These are phyloP conservation scores for Calonectria henricotiae DNA, from an alignment of 2,329 filamentous ascomycete species.

Conservation along the genomic window DNA sequence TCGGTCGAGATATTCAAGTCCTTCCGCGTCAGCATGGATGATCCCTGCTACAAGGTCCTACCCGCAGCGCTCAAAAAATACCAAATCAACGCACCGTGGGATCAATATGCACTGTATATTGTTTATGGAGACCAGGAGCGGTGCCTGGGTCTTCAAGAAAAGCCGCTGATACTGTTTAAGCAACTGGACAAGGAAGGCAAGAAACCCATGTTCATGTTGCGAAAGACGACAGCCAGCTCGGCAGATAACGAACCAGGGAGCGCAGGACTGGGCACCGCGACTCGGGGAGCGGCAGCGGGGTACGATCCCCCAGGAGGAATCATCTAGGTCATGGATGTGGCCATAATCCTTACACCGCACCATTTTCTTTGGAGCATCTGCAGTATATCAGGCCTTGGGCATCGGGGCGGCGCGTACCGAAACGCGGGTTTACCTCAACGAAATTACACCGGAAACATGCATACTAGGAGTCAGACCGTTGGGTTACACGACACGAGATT, in stretches of 20 bases:
- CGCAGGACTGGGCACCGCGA: slow-evolving; percentile 66
- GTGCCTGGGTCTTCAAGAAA: slow-evolving; percentile 91
- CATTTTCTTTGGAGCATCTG: slow-evolving; percentile 26
- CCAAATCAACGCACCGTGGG: slow-evolving; percentile 98
- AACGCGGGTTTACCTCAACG: slow-evolving; percentile 40
- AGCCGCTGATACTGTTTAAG: slow-evolving; percentile 96
- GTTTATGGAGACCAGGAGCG: slow-evolving; percentile 99
- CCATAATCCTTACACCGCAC: slow-evolving; percentile 28
- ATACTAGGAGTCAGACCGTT: slow-evolving; percentile 43
- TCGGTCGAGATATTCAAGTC: slow-evolving; percentile 98
- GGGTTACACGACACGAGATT: slow-evolving; percentile 40
- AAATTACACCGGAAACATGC: slow-evolving; percentile 36
- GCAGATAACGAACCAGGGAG: slow-evolving; percentile 71
- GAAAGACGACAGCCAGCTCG: slow-evolving; percentile 74
- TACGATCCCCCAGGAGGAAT: slow-evolving; percentile 76
- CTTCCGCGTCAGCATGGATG: slow-evolving; percentile 97
- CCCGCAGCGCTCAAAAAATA: slow-evolving; percentile 97
- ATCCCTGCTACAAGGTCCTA: slow-evolving; percentile 97
- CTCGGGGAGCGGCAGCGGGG: slow-evolving; percentile 63
- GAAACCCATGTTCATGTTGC: slow-evolving; percentile 99
- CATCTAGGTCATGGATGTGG: slow-evolving; percentile 61
- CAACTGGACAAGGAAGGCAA: slow-evolving; percentile 96
- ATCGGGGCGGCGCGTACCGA: slow-evolving; percentile 44
- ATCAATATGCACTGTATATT: slow-evolving; percentile 97
- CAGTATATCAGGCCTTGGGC: slow-evolving; percentile 23